Evolutionary conservation across 768 basidiomycete genomes (phyloP).

Genomic region (Leccinum variicolor): DNA sequence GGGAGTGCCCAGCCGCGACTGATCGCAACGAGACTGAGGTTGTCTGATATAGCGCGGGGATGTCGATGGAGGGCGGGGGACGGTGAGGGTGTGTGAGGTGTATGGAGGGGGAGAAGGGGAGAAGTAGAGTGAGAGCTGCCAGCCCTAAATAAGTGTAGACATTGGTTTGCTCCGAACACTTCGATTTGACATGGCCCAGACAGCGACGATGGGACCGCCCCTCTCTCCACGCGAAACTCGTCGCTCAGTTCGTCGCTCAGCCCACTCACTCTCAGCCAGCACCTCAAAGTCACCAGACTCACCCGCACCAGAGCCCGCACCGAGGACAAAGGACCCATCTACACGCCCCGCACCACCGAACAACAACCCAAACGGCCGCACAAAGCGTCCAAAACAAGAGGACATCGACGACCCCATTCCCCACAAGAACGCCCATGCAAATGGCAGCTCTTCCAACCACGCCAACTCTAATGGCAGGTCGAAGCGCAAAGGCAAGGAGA

Average conservation of each 20-base stretch:
- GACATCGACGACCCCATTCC: slow-evolving; percentile 59
- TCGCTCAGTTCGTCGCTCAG: slow-evolving; percentile 73
- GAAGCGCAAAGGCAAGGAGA: slow-evolving; percentile 67
- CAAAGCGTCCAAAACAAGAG: slow-evolving; percentile 71
- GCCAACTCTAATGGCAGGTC: slow-evolving; percentile 36
- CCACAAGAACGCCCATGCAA: slow-evolving; percentile 42
- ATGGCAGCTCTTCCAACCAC: slow-evolving; percentile 30
- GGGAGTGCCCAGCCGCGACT: slow-evolving; percentile 1
- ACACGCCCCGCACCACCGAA: slow-evolving; percentile 37
- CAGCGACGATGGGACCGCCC: slow-evolving; percentile 72
- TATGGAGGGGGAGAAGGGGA: neutral
- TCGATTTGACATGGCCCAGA: slow-evolving; percentile 51
- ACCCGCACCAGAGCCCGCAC: slow-evolving; percentile 45
- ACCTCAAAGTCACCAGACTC: slow-evolving; percentile 76
- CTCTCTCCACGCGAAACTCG: slow-evolving; percentile 74
- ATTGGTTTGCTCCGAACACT: slow-evolving; percentile 1
- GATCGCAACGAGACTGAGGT: slow-evolving; percentile 18
- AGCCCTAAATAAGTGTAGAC: slow-evolving; percentile 36
- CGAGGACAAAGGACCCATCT: slow-evolving; percentile 42
- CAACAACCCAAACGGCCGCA: slow-evolving; percentile 38
- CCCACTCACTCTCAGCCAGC: slow-evolving; percentile 62
- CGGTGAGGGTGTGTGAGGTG: neutral
- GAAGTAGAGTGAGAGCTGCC: slow-evolving; percentile 23
- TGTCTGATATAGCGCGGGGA: neutral
- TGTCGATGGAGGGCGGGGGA: neutral